Evolutionary conservation across 441 rosid genomes (phyloP), one percentile per base, ranked within the genome.

Genomic region (Aleurites moluccanus): DNA sequence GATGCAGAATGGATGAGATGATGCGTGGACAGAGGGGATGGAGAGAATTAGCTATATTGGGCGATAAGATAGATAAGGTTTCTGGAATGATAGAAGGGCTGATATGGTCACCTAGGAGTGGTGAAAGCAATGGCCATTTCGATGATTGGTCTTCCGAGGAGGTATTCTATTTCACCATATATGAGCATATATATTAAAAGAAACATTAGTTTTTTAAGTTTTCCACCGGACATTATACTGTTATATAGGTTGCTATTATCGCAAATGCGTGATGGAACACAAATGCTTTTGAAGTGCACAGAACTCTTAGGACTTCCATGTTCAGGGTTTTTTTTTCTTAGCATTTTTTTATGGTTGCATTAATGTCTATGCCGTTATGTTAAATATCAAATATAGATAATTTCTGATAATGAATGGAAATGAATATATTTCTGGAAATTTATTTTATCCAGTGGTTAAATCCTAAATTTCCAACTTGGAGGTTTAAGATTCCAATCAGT

Each of bases 11-110:
- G 97, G 97, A 93, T 83, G 97, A 90, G 84, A 90, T 94, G 99
- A 94, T 94, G 99, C 87, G 86, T 67, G 98, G 98, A 68, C 98
- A 93, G 82, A 82, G 95, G 83, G 97, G 97, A 72, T 91, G 98
- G 98, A 87, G 92, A 80, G 98, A 93, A 78, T 84, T 93, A 77
- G 90, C 97, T 44, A 73, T 85, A 23, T 82, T 91, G 73, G 97
- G 96, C 49, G 96, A 91, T 79, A 93, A 88, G 70, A 79, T 89
- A 47, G 87, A 91, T 81, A 90, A 88, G 86, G 85, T 93, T 68
- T 81, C 91, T 2, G 90, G 98, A 59, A 88, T 90, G 92, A 80
- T 93, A 67, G 97, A 93, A 89, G 97, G 97, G 73, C 79, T 90
- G 52, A 89, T 93, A 79, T 93, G 92, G 94, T 88, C 95, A 65